Conservation (phyloP, 2,329 filamentous ascomycete species). For the Epichloe sp. region DNA sequence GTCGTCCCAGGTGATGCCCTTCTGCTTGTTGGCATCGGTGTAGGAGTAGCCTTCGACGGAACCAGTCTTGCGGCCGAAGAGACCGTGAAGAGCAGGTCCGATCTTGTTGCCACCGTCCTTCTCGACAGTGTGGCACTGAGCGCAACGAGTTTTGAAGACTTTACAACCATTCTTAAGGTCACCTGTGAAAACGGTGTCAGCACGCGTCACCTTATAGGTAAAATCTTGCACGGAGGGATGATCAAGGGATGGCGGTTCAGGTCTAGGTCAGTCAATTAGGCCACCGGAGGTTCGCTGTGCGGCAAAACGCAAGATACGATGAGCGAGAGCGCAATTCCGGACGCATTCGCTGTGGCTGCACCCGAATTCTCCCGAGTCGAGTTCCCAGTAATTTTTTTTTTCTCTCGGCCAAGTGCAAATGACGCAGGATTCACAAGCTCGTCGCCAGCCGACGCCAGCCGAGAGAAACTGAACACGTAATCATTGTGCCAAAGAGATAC, state of each 20-base stretch:
- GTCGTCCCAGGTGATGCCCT: constrained; percentile 82
- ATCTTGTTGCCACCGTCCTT: constrained; percentile 90
- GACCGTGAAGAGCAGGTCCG: constrained; percentile 90
- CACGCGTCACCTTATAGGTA: not conserved
- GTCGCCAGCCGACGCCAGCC: not conserved
- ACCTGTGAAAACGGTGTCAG: constrained; percentile 37
- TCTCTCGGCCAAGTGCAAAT: not conserved
- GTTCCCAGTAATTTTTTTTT: not conserved
- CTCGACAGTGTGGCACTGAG: constrained; percentile 96
- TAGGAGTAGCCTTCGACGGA: constrained; percentile 87
- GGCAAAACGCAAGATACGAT: not conserved
- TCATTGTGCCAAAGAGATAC: not conserved
- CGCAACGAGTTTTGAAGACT: constrained; percentile 98
- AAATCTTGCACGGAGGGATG: too few species aligned
- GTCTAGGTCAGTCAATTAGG: too few species aligned
- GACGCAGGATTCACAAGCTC: constrained; percentile 1
- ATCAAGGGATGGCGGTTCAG: not conserved
- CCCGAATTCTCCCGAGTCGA: not conserved
- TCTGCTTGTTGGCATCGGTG: constrained; percentile 99
- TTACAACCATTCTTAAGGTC: constrained; percentile 92
- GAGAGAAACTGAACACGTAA: not conserved
- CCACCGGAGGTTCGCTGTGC: not conserved
- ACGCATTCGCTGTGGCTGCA: not conserved
- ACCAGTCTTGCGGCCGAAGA: constrained; percentile 93
- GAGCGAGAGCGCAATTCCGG: not conserved